These are phyloP conservation scores for Pyronema omphalodes DNA, from an alignment of 495 filamentous ascomycete species.

Conservation along the genomic window DNA sequence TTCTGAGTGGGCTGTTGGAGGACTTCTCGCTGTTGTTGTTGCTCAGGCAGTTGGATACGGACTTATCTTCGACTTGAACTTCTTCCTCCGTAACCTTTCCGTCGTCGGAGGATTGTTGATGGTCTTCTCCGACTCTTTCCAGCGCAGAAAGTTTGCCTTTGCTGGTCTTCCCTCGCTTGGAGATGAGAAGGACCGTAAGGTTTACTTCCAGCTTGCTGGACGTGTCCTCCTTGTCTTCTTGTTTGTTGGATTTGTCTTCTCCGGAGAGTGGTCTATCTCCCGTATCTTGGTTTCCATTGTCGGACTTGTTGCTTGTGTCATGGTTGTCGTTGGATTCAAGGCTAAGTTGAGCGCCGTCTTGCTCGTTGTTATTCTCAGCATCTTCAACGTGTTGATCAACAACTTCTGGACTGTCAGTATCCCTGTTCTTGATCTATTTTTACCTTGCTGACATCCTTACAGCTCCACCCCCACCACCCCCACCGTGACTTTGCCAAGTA, in stretches of 20 bases:
- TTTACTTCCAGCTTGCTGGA: slow-evolving; percentile 97
- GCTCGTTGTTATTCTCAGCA: slow-evolving; percentile 78
- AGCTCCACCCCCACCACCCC: slow-evolving; percentile 96
- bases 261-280: slow-evolving; percentile 77
- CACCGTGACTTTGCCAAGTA: slow-evolving; percentile 99
- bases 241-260: slow-evolving; percentile 90
- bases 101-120: slow-evolving; percentile 93
- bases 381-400: slow-evolving; percentile 94
- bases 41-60: slow-evolving; percentile 96
- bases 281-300: slow-evolving; percentile 63
- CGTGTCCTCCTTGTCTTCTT: slow-evolving; percentile 93
- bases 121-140: slow-evolving; percentile 95
- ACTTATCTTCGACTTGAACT: slow-evolving; percentile 97
- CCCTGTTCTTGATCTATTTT: background rate
- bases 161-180: slow-evolving; percentile 70
- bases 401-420: slow-evolving; percentile 97
- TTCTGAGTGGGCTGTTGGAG: slow-evolving; percentile 78
- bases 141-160: slow-evolving; percentile 90
- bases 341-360: slow-evolving; percentile 94
- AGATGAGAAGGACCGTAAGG: slow-evolving; percentile 98
- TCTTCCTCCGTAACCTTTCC: slow-evolving; percentile 95
- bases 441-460: slow-evolving; percentile 17
- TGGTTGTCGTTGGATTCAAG: slow-evolving; percentile 99
- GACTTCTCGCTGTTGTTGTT: slow-evolving; percentile 76
- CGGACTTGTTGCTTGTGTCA: slow-evolving; percentile 80